Evolutionary conservation across 257 asterid species (phyloP).

Genomic region (Solanum etuberosum): DNA sequence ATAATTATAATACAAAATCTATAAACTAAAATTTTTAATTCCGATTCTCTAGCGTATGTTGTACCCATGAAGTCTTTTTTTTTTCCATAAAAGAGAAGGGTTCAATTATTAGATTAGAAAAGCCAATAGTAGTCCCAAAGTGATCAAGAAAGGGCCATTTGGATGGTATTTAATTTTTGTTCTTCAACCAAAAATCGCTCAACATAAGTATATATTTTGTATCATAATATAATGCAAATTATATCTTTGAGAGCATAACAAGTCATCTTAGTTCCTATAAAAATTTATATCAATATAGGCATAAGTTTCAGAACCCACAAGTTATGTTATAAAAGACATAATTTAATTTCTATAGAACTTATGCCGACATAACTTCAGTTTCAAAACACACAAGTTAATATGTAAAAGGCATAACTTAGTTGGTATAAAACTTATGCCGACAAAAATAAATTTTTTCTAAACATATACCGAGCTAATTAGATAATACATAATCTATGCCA

Average conservation of each 20-base stretch:
- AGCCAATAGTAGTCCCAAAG: not conserved
- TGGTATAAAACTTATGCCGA: not conserved
- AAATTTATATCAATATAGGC: not conserved
- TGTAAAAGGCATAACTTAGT: not conserved
- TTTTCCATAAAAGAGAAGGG: not conserved
- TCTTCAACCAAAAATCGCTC: not conserved
- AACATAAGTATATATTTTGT: not conserved
- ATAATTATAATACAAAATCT: not conserved
- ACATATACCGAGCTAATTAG: no score
- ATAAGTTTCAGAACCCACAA: not conserved
- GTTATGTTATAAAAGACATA: not conserved
- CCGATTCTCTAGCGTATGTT: not conserved
- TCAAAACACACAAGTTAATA: not conserved
- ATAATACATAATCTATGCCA: no score
- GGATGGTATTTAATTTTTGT: not conserved
- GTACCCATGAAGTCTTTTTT: not conserved
- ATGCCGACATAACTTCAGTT: no score
- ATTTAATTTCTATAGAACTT: not conserved
- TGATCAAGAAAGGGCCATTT: not conserved
- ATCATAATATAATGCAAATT: not conserved
- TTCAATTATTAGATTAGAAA: not conserved
- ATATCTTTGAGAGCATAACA: not conserved
- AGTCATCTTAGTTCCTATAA: not conserved
- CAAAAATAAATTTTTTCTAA: no score
- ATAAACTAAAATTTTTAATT: not conserved